These are phyloP conservation scores for Moricandia arvensis DNA, from an alignment of 345 rosid genomes.

Conservation along the genomic window DNA sequence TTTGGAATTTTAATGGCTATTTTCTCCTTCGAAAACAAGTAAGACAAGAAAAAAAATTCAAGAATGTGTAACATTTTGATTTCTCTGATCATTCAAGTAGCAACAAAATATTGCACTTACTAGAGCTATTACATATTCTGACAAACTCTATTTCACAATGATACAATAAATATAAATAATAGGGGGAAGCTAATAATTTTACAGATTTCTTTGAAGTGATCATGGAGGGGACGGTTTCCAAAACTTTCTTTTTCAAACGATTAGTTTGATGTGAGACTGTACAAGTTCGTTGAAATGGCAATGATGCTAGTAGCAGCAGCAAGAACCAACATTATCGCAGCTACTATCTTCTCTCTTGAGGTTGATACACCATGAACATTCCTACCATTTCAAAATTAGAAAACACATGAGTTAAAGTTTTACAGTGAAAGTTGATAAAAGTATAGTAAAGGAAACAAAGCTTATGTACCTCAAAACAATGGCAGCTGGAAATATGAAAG, in stretches of 20 bases:
- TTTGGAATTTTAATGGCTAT: no score
- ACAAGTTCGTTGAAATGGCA: slow-evolving; percentile 43
- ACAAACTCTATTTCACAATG: neutral
- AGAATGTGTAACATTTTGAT: neutral
- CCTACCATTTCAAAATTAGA: slow-evolving; percentile 24
- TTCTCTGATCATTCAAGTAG: slow-evolving; percentile 12
- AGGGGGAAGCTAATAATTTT: neutral
- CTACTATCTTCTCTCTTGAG: slow-evolving; percentile 40
- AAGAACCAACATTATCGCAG: slow-evolving; percentile 37
- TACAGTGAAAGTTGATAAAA: no score
- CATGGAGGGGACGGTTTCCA: slow-evolving; percentile 30
- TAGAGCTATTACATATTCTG: neutral
- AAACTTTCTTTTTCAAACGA: neutral
- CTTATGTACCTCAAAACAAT: slow-evolving; percentile 65
- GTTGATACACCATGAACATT: slow-evolving; percentile 49
- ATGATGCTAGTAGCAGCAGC: slow-evolving; percentile 44
- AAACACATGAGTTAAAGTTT: neutral
- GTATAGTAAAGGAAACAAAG: neutral
- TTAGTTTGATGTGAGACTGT: slow-evolving; percentile 10
- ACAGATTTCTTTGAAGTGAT: slow-evolving; percentile 32
- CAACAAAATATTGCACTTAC: slow-evolving; percentile 18
- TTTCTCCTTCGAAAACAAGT: neutral
- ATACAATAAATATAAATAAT: neutral
- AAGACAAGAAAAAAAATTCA: neutral
- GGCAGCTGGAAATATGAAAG: slow-evolving; percentile 82